Percentiles rank a stretch among this genome's conserved stretches.
These are phyloP conservation scores for Acanthochlamys bracteata DNA, from an alignment of 106 monocot species.

Conservation along the genomic window DNA sequence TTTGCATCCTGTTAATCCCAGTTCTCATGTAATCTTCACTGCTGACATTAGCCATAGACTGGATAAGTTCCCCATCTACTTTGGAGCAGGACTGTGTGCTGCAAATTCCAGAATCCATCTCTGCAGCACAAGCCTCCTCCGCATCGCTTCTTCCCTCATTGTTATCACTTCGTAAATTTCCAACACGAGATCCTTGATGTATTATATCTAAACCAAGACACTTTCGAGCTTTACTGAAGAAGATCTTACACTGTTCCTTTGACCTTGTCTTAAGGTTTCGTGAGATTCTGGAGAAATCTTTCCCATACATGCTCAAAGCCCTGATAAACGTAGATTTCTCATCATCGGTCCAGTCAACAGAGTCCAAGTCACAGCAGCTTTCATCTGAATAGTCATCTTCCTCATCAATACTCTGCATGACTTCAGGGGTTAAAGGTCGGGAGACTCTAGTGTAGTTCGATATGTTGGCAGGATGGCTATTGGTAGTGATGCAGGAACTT, in stretches of 20 bases:
- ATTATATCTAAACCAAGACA: conserved; percentile 62
- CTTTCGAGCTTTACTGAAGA: conserved; percentile 89
- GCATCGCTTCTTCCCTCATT: conserved; percentile 55
- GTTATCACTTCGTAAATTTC: conserved; percentile 29
- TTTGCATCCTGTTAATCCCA: conserved; percentile 11
- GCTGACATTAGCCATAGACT: conserved; percentile 13
- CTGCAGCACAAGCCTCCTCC: conserved; percentile 56
- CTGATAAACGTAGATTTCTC: conserved; percentile 68
- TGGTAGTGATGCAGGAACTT: conserved; percentile 55
- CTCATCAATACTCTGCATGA: conserved; percentile 35
- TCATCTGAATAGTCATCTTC: conserved; percentile 61
- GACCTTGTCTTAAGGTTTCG: conserved; percentile 52
- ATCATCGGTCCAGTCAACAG: conserved; percentile 75
- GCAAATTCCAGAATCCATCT: conserved; percentile 64
- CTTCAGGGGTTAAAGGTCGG: conserved; percentile 17
- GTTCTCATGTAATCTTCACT: conserved; percentile 20
- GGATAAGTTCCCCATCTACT: conserved; percentile 32
- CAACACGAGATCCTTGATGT: conserved; percentile 21
- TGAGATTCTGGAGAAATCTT: conserved; percentile 67
- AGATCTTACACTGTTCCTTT: conserved; percentile 76
- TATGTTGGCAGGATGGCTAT: conserved; percentile 41
- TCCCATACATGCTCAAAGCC: conserved; percentile 55
- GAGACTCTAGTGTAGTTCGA: conserved; percentile 13
- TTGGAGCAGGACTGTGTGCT: conserved; percentile 66
- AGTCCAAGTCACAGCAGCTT: conserved; percentile 37